Conservation (phyloP, 345 rosid genomes). For the Cardamine occulta region DNA sequence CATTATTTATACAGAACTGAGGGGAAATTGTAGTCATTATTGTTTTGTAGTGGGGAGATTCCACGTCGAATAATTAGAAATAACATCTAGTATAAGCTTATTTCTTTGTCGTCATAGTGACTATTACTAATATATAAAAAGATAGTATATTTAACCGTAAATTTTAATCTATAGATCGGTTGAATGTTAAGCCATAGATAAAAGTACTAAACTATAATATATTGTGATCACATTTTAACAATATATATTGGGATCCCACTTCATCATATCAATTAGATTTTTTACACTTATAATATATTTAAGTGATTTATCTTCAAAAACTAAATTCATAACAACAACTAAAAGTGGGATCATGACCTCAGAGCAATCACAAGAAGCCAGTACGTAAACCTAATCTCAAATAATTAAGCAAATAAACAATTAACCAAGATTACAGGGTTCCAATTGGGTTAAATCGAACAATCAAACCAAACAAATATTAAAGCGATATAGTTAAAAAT, state of each 20-base stretch:
- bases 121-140: background rate
- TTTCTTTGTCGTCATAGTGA: slow-evolving; percentile 5
- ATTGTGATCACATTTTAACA: background rate
- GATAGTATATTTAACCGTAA: background rate
- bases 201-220: background rate
- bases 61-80: background rate
- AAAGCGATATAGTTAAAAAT: background rate
- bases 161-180: background rate
- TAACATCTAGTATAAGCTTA: background rate
- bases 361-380: slow-evolving; percentile 11
- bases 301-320: background rate
- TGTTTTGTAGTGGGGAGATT: slow-evolving; percentile 18
- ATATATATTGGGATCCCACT: background rate
- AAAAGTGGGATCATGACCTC: slow-evolving; percentile 10
- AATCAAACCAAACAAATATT: background rate
- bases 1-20: slow-evolving; percentile 1
- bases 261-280: background rate
- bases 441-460: background rate
- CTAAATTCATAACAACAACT: background rate
- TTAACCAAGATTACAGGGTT: background rate
- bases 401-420: background rate
- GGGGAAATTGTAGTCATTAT: slow-evolving; percentile 2
- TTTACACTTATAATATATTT: background rate
- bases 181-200: background rate
- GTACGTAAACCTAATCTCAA: slow-evolving; percentile 15